Conservation (phyloP, 2,329 filamentous ascomycete species). For the Botryotinia narcissicola region DNA sequence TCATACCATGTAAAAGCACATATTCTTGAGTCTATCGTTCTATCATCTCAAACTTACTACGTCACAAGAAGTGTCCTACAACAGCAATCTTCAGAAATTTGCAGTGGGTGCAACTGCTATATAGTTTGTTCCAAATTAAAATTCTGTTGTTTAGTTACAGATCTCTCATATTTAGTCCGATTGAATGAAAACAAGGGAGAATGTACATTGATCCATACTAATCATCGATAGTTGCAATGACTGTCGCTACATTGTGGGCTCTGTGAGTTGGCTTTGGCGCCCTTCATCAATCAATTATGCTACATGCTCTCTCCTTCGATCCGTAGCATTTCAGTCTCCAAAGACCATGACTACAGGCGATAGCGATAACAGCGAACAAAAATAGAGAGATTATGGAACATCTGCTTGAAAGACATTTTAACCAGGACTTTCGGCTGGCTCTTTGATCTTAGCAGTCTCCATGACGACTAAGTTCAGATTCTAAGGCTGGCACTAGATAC, state of each 20-base stretch:
- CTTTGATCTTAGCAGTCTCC: background rate
- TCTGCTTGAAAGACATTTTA: background rate
- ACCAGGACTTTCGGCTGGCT: background rate
- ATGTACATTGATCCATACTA: background rate
- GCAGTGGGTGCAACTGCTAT: background rate
- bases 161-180: background rate
- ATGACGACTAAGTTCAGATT: background rate
- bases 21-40: background rate
- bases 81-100: background rate
- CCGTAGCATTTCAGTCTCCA: background rate
- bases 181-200: background rate
- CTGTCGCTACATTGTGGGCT: background rate
- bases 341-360: background rate
- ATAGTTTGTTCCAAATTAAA: background rate
- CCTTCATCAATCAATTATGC: background rate
- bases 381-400: background rate
- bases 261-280: background rate
- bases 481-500: background rate
- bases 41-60: background rate
- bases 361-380: background rate
- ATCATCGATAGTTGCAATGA: background rate
- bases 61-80: background rate
- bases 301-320: background rate
- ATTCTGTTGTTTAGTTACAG: background rate
- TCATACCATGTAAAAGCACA: background rate